Evolutionary conservation across 78 protist species (phyloP), one percentile per base, ranked within the genome.

Genomic region (Corallochytrium limacisporum): DNA sequence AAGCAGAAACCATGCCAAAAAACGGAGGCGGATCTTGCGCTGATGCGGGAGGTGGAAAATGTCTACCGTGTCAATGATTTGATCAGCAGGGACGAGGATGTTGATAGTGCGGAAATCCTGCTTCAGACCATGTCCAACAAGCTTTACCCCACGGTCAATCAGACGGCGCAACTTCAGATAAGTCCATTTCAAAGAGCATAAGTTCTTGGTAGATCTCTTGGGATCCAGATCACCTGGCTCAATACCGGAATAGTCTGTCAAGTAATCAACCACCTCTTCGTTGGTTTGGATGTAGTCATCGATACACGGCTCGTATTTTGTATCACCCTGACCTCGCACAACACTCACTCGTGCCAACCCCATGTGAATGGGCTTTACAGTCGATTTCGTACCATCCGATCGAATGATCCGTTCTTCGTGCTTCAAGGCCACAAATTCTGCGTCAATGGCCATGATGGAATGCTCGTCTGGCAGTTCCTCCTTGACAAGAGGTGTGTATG

Each of bases 111-210:
- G 63, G 60, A 90, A 86, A 56, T 86, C 95, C 37, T 84, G 69
- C 22, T 65, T 44, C 8, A 90, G 60, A 13, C 91, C 91, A 46
- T 90, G 95, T 28, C 95, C 95, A 5, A 89, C 82, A 48, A 90
- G 84, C 10, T 33, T 46, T 10, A 63, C 75, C 10, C 88, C 81
- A 24, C 65, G 51, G 16, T 90, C 95, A 0, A 62, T 79, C 1
- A 90, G 81, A 20, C 32, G 42, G 18, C 90, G 66, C 29, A 90
- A 53, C 47, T 83, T 90, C n/a, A 79, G 35, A 32, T 84, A 82
- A 12, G 77, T 36, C 3, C 77, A 9, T 50, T 90, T 90, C 39
- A 90, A 63, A 0, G 82, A 65, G n/a, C 74, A 61, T 16, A 86
- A 40, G 46, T 77, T 62, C 50, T 84, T 55, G 6, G 53, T 20